Evolutionary conservation across 2,329 filamentous ascomycete genomes (phyloP).

Genomic region (Venturia oleaginea): DNA sequence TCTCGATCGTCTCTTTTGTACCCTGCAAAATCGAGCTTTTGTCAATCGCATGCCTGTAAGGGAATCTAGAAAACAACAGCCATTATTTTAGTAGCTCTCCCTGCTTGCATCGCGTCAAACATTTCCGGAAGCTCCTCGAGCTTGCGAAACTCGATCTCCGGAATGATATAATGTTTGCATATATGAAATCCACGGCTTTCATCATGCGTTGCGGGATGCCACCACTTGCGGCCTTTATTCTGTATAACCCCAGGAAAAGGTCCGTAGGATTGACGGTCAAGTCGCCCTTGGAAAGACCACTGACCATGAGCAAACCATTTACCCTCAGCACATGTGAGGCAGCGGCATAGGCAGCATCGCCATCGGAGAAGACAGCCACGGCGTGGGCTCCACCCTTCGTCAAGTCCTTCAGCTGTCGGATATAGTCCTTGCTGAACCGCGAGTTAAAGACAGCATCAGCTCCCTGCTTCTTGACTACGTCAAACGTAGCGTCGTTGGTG

Average conservation of each 20-base stretch:
- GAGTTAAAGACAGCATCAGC: slow-evolving; percentile 37
- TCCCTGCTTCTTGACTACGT: slow-evolving; percentile 31
- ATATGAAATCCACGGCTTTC: slow-evolving; percentile 36
- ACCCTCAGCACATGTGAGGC: slow-evolving; percentile 30
- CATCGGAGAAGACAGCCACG: slow-evolving; percentile 34
- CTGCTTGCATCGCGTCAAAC: slow-evolving; percentile 31
- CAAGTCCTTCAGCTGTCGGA: slow-evolving; percentile 32
- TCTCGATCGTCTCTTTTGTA: too few species aligned
- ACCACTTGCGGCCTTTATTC: slow-evolving; percentile 35
- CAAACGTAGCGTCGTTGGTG: slow-evolving; percentile 34
- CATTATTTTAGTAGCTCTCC: slow-evolving; percentile 29
- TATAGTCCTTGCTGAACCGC: slow-evolving; percentile 29
- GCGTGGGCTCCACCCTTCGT: slow-evolving; percentile 34
- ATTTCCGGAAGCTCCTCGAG: slow-evolving; percentile 32
- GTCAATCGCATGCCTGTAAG: too few species aligned
- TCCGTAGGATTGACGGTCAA: slow-evolving; percentile 32
- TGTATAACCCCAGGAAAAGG: slow-evolving; percentile 31
- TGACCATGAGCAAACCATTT: slow-evolving; percentile 35
- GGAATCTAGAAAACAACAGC: slow-evolving; percentile 27
- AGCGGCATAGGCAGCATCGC: slow-evolving; percentile 29
- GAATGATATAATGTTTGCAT: slow-evolving; percentile 33
- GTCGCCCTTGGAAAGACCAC: slow-evolving; percentile 32
- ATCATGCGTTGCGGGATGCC: slow-evolving; percentile 35
- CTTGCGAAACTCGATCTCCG: slow-evolving; percentile 31
- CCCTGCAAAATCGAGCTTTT: neutral